These are phyloP conservation scores for Sarocladium strictum DNA, from an alignment of 2,329 filamentous ascomycete genomes.

Conservation along the genomic window DNA sequence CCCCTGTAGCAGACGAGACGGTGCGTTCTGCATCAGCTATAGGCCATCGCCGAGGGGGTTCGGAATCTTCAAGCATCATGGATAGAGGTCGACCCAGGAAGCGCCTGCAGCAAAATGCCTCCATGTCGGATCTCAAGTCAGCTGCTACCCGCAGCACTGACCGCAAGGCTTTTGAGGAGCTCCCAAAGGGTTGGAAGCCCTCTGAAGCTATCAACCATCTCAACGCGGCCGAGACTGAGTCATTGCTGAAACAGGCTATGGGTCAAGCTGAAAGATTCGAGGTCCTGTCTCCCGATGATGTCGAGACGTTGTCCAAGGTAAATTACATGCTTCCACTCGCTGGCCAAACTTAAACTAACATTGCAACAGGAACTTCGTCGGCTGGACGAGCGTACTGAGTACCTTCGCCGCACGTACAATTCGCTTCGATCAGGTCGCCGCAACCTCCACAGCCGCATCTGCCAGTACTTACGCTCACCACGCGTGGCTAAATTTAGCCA, in stretches of 20 bases:
- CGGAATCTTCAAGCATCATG: constrained; percentile 54
- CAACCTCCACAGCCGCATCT: constrained; percentile 71
- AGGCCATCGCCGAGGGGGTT: constrained; percentile 46
- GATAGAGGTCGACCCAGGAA: constrained; percentile 57
- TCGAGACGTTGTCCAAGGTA: constrained; percentile 60
- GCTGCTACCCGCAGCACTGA: constrained; percentile 34
- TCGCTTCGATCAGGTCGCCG: constrained; percentile 70
- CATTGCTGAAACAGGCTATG: constrained; percentile 54
- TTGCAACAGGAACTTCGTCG: constrained; percentile 58
- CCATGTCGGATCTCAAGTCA: constrained; percentile 6
- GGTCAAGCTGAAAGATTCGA: constrained; percentile 59
- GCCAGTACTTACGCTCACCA: constrained; percentile 68
- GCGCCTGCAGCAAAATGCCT: constrained; percentile 20
- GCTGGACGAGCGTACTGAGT: constrained; percentile 73
- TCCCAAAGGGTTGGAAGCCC: constrained; percentile 53
- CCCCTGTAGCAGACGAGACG: constrained; percentile 26
- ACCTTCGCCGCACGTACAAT: constrained; percentile 69
- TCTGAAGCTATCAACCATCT: constrained; percentile 46
- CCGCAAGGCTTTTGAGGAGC: constrained; percentile 50
- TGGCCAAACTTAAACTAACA: too few relatives aligned
- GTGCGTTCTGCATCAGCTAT: constrained; percentile 16
- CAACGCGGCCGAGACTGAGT: constrained; percentile 39
- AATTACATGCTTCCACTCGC: constrained; percentile 13
- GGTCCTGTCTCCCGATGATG: constrained; percentile 55
- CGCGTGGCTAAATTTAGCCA: constrained; percentile 66